phyloP scores from a whole-genome alignment of 1,284 basidiomycete genomes.

The Heliocybe sulcata region DNA sequence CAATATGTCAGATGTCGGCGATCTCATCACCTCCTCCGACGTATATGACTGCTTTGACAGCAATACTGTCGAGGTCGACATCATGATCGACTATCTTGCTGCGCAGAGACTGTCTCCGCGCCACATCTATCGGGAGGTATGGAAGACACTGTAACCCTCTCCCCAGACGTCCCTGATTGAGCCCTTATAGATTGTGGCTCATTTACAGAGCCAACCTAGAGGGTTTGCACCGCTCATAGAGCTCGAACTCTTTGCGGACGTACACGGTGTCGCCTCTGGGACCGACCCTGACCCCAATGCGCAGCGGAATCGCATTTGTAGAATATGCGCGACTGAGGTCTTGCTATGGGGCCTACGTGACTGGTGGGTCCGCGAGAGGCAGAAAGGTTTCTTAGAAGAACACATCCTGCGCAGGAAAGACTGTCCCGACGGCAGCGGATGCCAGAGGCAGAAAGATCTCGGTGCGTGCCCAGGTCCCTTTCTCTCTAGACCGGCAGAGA shows the following conservation, averaged over 20 bases:
- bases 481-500: background rate
- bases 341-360: slow-evolving; percentile 66
- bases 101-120: slow-evolving; percentile 50
- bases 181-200: slow-evolving; percentile 44
- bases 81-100: slow-evolving; percentile 70
- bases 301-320: slow-evolving; percentile 52
- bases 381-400: slow-evolving; percentile 53
- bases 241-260: slow-evolving; percentile 57
- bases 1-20: slow-evolving; percentile 52
- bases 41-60: slow-evolving; percentile 72
- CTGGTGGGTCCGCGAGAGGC: slow-evolving; percentile 74
- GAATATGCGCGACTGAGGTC: slow-evolving; percentile 65
- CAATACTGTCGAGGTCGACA: slow-evolving; percentile 71
- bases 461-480: slow-evolving; percentile 33
- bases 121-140: slow-evolving; percentile 67
- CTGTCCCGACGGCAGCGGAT: slow-evolving; percentile 51
- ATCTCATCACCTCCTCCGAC: slow-evolving; percentile 65
- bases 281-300: slow-evolving; percentile 46
- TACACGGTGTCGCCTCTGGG: slow-evolving; percentile 47
- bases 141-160: slow-evolving; percentile 7
- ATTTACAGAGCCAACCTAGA: slow-evolving; percentile 50
- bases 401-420: slow-evolving; percentile 47
- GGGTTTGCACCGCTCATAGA: slow-evolving; percentile 62
- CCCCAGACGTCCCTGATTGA: background rate
- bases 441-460: slow-evolving; percentile 52